Conservation (phyloP, 1,284 basidiomycete genomes). For the Spongiforma sp. region DNA sequence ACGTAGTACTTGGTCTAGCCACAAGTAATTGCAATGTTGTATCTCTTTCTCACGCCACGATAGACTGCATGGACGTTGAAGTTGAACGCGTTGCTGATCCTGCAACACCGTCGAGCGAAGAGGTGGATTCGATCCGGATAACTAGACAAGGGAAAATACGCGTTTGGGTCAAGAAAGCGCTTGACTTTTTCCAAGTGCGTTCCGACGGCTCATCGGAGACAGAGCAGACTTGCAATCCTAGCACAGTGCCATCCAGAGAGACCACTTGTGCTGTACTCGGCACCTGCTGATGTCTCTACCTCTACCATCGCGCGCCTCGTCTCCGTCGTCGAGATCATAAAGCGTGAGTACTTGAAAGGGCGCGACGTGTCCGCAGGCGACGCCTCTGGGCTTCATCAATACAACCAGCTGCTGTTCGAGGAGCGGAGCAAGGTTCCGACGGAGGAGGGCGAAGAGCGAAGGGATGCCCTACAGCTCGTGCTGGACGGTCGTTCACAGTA, state of each 20-base stretch:
- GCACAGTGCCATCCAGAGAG: conserved; percentile 58
- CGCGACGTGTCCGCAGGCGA: conserved; percentile 47
- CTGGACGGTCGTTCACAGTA: conserved; percentile 63
- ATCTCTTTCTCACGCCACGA: conserved; percentile 29
- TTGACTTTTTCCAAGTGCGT: conserved; percentile 66
- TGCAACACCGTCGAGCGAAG: conserved; percentile 11
- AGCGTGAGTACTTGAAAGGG: conserved; percentile 73
- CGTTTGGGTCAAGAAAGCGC: conserved; percentile 64
- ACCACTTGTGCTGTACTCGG: conserved; percentile 71
- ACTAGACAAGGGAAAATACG: conserved; percentile 68
- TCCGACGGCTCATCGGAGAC: not conserved
- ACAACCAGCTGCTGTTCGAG: conserved; percentile 72
- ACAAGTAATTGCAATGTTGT: not conserved
- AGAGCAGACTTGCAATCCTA: conserved; percentile 13
- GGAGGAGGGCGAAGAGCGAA: conserved; percentile 40
- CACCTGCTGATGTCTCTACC: conserved; percentile 51
- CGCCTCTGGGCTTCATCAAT: conserved; percentile 73
- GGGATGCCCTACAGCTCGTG: conserved; percentile 42
- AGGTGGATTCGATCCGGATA: conserved; percentile 53
- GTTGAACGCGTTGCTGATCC: conserved; percentile 13
- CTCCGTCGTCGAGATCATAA: conserved; percentile 83
- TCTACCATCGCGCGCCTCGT: conserved; percentile 69
- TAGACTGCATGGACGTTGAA: not conserved
- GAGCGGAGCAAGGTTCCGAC: conserved; percentile 44
- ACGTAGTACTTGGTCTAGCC: not conserved